Conservation (phyloP, 1,139 yeast genomes). For the Pichia sp. region DNA sequence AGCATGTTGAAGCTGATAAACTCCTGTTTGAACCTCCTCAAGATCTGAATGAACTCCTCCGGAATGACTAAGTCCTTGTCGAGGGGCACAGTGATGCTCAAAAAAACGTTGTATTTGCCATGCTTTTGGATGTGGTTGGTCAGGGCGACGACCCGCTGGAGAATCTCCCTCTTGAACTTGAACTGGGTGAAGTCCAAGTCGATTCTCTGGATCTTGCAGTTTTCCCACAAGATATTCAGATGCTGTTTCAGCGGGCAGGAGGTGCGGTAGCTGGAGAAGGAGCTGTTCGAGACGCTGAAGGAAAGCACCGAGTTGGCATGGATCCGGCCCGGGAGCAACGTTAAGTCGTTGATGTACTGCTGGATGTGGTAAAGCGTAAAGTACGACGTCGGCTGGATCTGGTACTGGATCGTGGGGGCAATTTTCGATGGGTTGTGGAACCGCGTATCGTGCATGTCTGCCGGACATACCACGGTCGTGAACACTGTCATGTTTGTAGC, state of each 20-base stretch:
- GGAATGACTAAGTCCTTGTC: slow-evolving; percentile 4
- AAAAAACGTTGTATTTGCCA: slow-evolving; percentile 11
- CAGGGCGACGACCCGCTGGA: slow-evolving; percentile 7
- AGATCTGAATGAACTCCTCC: slow-evolving; percentile 6
- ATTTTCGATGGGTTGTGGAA: slow-evolving; percentile 1
- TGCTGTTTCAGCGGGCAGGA: slow-evolving; percentile 5
- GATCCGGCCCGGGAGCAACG: slow-evolving; percentile 1
- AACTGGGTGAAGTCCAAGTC: slow-evolving; percentile 19
- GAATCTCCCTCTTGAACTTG: slow-evolving; percentile 5
- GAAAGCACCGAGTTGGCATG: slow-evolving; percentile 11
- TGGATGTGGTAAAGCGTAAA: slow-evolving; percentile 12
- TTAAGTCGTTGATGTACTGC: slow-evolving; percentile 9
- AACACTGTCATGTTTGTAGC: slow-evolving; percentile 11
- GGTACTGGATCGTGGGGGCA: slow-evolving; percentile 12
- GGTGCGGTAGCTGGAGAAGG: slow-evolving; percentile 8
- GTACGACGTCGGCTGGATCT: slow-evolving; percentile 11
- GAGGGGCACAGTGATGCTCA: slow-evolving; percentile 14
- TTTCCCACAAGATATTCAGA: slow-evolving; percentile 13
- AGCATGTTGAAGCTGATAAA: slow-evolving; percentile 16
- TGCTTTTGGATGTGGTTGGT: slow-evolving; percentile 15
- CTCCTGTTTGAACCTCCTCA: slow-evolving; percentile 9
- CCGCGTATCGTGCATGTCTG: slow-evolving; percentile 10
- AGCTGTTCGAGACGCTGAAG: slow-evolving; percentile 10
- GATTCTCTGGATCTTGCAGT: slow-evolving; percentile 12
- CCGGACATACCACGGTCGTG: slow-evolving; percentile 9